phyloP scores from a whole-genome alignment of 371 early-diverging fungal species.

The Zopfochytrium polystomum region DNA sequence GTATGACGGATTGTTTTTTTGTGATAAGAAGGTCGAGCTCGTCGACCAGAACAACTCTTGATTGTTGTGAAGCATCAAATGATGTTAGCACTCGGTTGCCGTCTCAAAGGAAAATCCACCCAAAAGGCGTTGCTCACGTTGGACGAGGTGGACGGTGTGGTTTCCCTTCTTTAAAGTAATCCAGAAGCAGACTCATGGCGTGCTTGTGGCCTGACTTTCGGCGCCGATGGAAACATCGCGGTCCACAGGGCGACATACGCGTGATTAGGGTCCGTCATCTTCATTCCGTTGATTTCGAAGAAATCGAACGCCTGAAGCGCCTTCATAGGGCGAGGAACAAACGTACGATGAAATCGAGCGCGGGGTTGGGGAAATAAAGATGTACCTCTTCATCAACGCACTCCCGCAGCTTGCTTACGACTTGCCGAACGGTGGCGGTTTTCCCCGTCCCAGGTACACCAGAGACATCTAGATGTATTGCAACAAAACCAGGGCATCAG shows the following conservation, averaged over 20 bases:
- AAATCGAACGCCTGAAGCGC: constrained; percentile 73
- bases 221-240: constrained; percentile 49
- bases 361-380: not conserved
- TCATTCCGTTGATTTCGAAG: constrained; percentile 95
- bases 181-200: too few species aligned
- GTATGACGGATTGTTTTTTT: constrained; percentile 89
- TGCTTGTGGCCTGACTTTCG: constrained; percentile 56
- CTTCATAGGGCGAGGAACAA: constrained; percentile 29
- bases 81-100: too few species aligned
- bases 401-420: constrained; percentile 69
- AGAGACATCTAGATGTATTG: too few species aligned
- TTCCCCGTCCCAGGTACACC: constrained; percentile 98
- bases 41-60: constrained; percentile 91
- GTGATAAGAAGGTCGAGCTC: constrained; percentile 95
- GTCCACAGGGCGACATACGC: constrained; percentile 84
- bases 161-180: too few species aligned
- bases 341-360: not conserved
- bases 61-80: too few species aligned
- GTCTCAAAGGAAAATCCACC: not conserved
- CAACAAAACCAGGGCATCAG: too few species aligned
- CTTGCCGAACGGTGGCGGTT: constrained; percentile 91
- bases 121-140: not conserved
- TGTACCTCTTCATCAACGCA: constrained; percentile 63
- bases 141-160: too few species aligned
- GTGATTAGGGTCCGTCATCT: constrained; percentile 85